Evolutionary conservation across 305 asterid genomes (phyloP).

Genomic region (Andrographis paniculata): DNA sequence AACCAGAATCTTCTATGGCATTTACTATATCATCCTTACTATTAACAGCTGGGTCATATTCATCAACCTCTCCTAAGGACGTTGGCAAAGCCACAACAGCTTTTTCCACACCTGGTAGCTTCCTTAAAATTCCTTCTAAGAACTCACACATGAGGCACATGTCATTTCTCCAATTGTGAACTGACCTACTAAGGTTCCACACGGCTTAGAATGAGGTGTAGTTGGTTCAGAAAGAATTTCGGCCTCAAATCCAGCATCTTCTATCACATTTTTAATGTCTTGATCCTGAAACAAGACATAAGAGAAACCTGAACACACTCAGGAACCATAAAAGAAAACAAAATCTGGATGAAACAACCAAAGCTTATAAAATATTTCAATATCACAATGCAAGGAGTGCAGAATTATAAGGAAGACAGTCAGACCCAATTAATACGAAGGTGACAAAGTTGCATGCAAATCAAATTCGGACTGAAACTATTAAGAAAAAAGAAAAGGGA

Average conservation of each 20-base stretch:
- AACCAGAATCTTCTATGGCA: conserved; percentile 98
- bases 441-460: no score
- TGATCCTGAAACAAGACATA: conserved; percentile 51
- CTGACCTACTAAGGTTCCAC: conserved; percentile 68
- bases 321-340: conserved; percentile 20
- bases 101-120: conserved; percentile 71
- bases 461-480: no score
- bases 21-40: conserved; percentile 67
- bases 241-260: conserved; percentile 98
- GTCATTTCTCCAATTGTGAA: conserved; percentile 99
- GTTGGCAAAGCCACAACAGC: conserved; percentile 94
- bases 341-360: conserved; percentile 1
- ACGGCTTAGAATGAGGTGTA: conserved; percentile 36
- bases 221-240: conserved; percentile 63
- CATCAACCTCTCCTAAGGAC: conserved; percentile 94
- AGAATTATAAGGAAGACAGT: not conserved
- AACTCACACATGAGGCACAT: conserved; percentile 96
- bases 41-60: conserved; percentile 60
- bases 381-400: conserved; percentile 1
- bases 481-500: no score
- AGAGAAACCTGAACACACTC: conserved; percentile 15
- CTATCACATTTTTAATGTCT: conserved; percentile 76
- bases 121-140: conserved; percentile 79
- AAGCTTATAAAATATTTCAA: conserved; percentile 1
- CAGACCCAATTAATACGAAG: conserved; percentile 1